Percentiles rank a stretch among this genome's conserved stretches.
Evolutionary conservation across 345 rosid genomes (phyloP).

Genomic region (Corchorus olitorius): DNA sequence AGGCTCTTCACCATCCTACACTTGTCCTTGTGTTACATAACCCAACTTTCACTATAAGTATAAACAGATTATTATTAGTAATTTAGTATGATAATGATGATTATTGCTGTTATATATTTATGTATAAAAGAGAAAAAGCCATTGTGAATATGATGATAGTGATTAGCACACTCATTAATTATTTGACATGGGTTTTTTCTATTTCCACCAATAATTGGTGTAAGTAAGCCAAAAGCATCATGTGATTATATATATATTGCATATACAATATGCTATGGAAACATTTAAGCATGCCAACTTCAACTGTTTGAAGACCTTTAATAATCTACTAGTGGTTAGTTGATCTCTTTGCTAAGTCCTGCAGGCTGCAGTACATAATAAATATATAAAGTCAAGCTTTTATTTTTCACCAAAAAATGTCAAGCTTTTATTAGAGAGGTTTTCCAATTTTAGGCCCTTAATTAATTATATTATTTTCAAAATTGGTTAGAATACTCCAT

Average conservation of each 20-base stretch:
- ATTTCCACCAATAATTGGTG: conserved; percentile 38
- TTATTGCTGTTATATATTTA: not conserved
- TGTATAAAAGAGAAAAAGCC: not conserved
- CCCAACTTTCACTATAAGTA: not conserved
- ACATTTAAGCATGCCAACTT: not conserved
- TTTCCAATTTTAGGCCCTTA: not conserved
- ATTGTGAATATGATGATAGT: not conserved
- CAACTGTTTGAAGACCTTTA: not conserved
- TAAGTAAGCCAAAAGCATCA: not conserved
- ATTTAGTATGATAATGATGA: not conserved
- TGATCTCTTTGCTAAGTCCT: no score
- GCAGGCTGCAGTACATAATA: no score
- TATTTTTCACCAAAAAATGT: no score
- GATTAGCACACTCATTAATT: conserved; percentile 4
- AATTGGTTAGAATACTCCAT: no score
- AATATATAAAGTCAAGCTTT: no score
- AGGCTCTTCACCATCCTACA: conserved; percentile 13
- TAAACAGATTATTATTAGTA: not conserved
- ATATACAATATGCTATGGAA: not conserved
- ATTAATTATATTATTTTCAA: not conserved
- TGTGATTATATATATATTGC: not conserved
- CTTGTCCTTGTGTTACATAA: not conserved
- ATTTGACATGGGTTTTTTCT: conserved; percentile 5
- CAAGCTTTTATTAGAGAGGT: not conserved
- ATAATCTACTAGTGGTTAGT: not conserved